Evolutionary conservation across 352 stramenopile genomes (phyloP), one percentile per base, ranked within the genome.

Genomic region (Aphanomyces stellatus): DNA sequence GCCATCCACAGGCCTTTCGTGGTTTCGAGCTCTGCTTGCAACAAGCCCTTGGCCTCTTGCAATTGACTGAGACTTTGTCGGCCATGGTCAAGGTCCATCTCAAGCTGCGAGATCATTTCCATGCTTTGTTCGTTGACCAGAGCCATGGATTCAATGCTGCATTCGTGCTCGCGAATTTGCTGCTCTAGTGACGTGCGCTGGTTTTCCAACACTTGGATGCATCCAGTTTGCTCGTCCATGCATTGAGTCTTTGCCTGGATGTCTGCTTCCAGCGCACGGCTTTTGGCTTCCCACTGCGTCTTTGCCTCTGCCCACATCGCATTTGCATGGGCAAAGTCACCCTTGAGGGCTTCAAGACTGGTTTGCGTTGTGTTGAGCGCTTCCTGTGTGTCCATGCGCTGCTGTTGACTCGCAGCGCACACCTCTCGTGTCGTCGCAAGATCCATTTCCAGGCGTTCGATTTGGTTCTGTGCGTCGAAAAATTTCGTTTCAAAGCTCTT

Each of bases 401-500:
- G 24, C 11, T n/a, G 10, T 11, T 53, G 6, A 4, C 17, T 24
- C 55, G 34, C 28, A n/a, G n/a, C 24, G 13, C 17, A 13, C 19
- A 28, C 8, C 13, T 48, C 17, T 51, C 22, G 51, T 27, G 17
- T 65, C 35, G 43, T 27, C 57, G 35, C 41, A 10, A 53, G 46
- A 13, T 59, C 40, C 7, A 19, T 28, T 17, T 57, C 33, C 25
- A 55, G 34, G 8, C 51, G 43, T 27, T 81, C 71, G 34, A 86
- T 65, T 15, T 33, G 4, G 15, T 79, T 62, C 19, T 71, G 65
- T 0, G 78, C 77, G 8, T 81, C 74, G 60, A 91, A 89, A 51
- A 87, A 91, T 60, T 86, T 87, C 0, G 43, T 51, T 63, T 90
- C 84, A 51, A 90, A 93, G 15, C 73, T 85, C 37, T 78, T 76